Evolutionary conservation across 345 rosid species (phyloP).

Genomic region (Conringia planisiliqua): DNA sequence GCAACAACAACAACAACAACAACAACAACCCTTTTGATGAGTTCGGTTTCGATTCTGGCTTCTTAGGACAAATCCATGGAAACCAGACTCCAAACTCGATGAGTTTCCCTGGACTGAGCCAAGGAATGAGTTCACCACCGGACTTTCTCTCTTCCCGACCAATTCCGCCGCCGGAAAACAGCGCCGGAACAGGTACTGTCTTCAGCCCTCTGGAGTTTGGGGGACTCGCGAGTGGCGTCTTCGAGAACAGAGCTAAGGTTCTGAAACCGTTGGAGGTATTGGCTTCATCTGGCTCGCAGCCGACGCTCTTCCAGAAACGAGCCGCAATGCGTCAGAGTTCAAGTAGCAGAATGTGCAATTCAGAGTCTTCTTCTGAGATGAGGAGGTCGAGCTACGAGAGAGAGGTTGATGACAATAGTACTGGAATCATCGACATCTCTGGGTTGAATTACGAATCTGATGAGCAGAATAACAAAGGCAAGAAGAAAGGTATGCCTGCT

Average conservation of each 20-base stretch:
- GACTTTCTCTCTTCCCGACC: constrained; percentile 25
- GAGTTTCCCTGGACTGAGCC: constrained; percentile 31
- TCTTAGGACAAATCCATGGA: constrained; percentile 42
- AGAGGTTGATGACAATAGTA: constrained; percentile 13
- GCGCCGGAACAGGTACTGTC: constrained; percentile 1
- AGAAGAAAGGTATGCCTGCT: constrained; percentile 88
- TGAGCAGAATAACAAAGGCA: constrained; percentile 50
- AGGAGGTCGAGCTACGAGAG: constrained; percentile 31
- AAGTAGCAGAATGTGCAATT: constrained; percentile 42
- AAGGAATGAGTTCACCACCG: constrained; percentile 22
- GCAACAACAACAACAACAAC: constrained; percentile 28
- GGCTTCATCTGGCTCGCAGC: constrained; percentile 48
- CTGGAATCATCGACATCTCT: constrained; percentile 41
- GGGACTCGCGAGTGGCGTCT: constrained; percentile 25
- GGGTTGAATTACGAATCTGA: constrained; percentile 77
- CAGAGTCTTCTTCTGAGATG: constrained; percentile 46
- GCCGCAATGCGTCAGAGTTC: constrained; percentile 56
- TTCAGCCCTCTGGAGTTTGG: constrained; percentile 38
- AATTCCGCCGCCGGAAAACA: constrained; percentile 37
- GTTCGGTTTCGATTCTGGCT: constrained; percentile 45
- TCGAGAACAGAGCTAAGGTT: constrained; percentile 42
- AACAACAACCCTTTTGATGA: constrained; percentile 50
- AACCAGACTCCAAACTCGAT: constrained; percentile 40
- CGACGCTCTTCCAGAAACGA: constrained; percentile 74
- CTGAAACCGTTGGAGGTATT: constrained; percentile 54